Conservation (phyloP, 2,329 filamentous ascomycete species). For the Exophiala alcalophila region DNA sequence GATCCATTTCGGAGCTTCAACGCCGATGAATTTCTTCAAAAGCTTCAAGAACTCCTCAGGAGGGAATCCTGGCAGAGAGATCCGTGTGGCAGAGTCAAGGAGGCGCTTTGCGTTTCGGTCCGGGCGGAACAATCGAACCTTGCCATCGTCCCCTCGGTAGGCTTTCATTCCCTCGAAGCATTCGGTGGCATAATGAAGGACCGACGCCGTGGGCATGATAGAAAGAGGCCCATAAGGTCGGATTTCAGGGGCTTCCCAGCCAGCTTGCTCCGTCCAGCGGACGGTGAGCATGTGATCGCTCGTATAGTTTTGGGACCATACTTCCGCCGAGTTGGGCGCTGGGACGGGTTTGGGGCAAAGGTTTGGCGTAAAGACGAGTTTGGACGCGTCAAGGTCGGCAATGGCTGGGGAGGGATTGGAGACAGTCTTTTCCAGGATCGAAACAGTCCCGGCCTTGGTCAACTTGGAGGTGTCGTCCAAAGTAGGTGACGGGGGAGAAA, state of each 20-base stretch:
- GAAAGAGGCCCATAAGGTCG: conserved; percentile 73
- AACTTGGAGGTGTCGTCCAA: conserved; percentile 26
- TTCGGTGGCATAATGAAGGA: conserved; percentile 84
- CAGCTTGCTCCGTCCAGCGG: conserved; percentile 61
- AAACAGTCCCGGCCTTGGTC: conserved; percentile 27
- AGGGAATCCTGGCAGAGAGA: conserved; percentile 72
- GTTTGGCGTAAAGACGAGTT: conserved; percentile 39
- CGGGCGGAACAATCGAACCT: conserved; percentile 74
- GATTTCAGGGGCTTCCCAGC: conserved; percentile 72
- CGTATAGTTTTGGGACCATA: conserved; percentile 45
- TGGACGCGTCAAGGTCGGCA: conserved; percentile 41
- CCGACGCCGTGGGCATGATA: conserved; percentile 76
- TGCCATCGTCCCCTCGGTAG: conserved; percentile 65
- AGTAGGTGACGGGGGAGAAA: conserved; percentile 23
- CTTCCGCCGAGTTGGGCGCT: conserved; percentile 40
- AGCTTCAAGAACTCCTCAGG: conserved; percentile 70
- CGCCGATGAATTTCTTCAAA: conserved; percentile 57
- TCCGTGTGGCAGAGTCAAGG: conserved; percentile 55
- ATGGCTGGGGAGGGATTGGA: conserved; percentile 15
- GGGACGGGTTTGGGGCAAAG: conserved; percentile 39
- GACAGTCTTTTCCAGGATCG: conserved; percentile 23
- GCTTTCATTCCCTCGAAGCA: conserved; percentile 87
- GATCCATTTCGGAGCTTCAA: conserved; percentile 33
- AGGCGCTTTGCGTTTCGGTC: conserved; percentile 68
- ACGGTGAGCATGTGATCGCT: conserved; percentile 88